phyloP scores from a whole-genome alignment of 129 eudicot species.

The Centrapalus pauciflorus region DNA sequence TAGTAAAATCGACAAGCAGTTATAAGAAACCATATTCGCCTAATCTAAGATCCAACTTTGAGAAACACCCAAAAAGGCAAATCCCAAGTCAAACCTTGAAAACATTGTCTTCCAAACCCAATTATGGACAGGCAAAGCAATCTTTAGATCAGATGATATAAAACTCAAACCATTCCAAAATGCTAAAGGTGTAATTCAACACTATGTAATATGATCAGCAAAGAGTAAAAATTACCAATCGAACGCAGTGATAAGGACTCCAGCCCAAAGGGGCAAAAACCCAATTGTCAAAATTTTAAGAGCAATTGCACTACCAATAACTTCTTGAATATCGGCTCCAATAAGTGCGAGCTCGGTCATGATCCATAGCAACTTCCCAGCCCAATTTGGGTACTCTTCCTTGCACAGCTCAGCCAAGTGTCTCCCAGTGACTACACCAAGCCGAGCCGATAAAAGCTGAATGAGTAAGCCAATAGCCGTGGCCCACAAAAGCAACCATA shows the following conservation, averaged over 20 bases:
- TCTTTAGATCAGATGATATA: too few relatives aligned
- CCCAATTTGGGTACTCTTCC: constrained; percentile 95
- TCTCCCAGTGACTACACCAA: constrained; percentile 89
- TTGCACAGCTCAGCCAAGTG: constrained; percentile 93
- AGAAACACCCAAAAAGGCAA: too few relatives aligned
- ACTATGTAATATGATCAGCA: too few relatives aligned
- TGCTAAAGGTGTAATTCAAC: too few relatives aligned
- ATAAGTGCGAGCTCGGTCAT: constrained; percentile 92
- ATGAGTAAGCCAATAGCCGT: constrained; percentile 83
- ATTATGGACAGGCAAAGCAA: too few relatives aligned
- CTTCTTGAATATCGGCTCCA: constrained; percentile 94
- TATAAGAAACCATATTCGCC: too few relatives aligned
- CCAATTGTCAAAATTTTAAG: constrained; percentile 75
- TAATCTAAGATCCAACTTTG: too few relatives aligned
- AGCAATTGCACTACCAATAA: constrained; percentile 97
- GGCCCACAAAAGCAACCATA: constrained; percentile 91
- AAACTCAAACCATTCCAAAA: too few relatives aligned
- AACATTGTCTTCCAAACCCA: too few relatives aligned
- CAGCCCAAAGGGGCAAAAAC: constrained; percentile 88
- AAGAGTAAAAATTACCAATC: constrained; percentile 51
- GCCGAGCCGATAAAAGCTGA: constrained; percentile 83
- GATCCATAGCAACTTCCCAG: constrained; percentile 64
- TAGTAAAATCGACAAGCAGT: too few relatives aligned
- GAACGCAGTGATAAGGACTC: constrained; percentile 79
- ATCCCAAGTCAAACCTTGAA: too few relatives aligned